Percentiles rank a stretch among this genome's conserved stretches.
Evolutionary conservation across 1,284 basidiomycete species (phyloP).

Genomic region (Trichosporon faecale): DNA sequence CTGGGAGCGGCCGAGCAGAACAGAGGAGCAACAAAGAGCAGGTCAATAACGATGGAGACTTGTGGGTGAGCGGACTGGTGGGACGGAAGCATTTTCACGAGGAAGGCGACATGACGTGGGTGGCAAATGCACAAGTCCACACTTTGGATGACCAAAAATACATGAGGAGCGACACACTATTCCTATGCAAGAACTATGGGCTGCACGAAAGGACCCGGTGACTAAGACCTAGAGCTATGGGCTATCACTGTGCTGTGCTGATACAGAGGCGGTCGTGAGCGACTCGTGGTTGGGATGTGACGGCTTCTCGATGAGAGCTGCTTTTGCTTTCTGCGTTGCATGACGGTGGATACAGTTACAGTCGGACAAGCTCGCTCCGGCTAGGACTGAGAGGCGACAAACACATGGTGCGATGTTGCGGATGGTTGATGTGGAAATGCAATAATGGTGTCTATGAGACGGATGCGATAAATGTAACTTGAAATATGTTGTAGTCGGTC

Average conservation of each 20-base stretch:
- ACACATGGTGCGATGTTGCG: neutral
- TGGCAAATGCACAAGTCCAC: neutral
- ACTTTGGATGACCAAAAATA: neutral
- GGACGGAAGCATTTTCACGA: neutral
- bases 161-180: neutral
- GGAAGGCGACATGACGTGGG: neutral
- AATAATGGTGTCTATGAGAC: neutral
- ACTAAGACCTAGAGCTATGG: neutral
- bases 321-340: neutral
- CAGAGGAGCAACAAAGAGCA: neutral
- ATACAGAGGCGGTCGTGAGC: neutral
- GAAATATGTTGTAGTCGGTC: neutral
- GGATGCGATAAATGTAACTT: neutral
- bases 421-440: neutral
- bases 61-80: neutral
- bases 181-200: conserved; percentile 5
- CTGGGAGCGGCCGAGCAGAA: neutral
- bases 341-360: neutral
- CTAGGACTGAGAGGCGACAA: neutral
- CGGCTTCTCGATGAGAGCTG: neutral
- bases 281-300: neutral
- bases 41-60: neutral
- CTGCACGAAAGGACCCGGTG: neutral
- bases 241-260: conserved; percentile 3
- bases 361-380: neutral